These are phyloP conservation scores for Tagetes patula DNA, from an alignment of 129 eudicot genomes.

Conservation along the genomic window DNA sequence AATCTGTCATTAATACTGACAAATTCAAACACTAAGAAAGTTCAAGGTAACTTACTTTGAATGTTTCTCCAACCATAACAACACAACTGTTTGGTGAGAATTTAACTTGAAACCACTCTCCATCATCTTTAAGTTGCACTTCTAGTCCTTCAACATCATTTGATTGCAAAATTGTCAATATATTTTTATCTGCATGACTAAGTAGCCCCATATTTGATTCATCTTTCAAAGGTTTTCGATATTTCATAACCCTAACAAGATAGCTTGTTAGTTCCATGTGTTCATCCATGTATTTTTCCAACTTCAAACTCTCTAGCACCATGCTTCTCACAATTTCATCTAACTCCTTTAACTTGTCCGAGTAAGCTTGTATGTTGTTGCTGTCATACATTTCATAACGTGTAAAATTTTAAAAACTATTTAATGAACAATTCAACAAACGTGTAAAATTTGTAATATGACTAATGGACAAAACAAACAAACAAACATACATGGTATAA, in stretches of 20 bases:
- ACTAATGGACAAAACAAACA: no score
- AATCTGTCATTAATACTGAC: no score
- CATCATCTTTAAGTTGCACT: conserved; percentile 52
- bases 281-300: conserved; percentile 58
- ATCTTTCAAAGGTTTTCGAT: conserved; percentile 46
- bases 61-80: conserved; percentile 71
- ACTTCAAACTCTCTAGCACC: conserved; percentile 60
- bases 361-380: conserved; percentile 35
- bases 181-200: conserved; percentile 68
- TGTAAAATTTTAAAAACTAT: background rate
- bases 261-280: conserved; percentile 63
- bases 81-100: conserved; percentile 52
- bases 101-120: conserved; percentile 55
- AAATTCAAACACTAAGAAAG: no score
- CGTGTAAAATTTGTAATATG: no score
- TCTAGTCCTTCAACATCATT: conserved; percentile 60
- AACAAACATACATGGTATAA: no score
- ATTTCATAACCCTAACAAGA: conserved; percentile 61
- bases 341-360: conserved; percentile 48
- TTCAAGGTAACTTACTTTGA: conserved; percentile 40
- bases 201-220: conserved; percentile 54
- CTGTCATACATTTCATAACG: conserved; percentile 28
- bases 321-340: conserved; percentile 59
- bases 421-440: no score
- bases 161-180: conserved; percentile 60